Percentiles rank a stretch among this genome's conserved stretches.
Conservation (phyloP, 345 rosid species). For the Salix udensis region DNA sequence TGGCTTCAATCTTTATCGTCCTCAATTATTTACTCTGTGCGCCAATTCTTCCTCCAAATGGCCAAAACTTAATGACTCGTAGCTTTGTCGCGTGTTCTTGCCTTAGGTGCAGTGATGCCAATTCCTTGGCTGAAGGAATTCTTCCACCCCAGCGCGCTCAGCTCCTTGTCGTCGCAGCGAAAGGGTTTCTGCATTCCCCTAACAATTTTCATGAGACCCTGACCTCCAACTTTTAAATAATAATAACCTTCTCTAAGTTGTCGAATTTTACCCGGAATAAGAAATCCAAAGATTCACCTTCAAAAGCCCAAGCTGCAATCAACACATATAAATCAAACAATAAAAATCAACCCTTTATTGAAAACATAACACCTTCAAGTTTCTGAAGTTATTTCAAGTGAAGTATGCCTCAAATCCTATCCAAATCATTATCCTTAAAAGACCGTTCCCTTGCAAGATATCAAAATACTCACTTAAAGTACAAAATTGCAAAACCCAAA, state of each 20-base stretch:
- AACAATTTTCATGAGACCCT: conserved; percentile 88
- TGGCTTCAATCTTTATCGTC: conserved; percentile 6
- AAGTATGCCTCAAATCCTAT: not conserved
- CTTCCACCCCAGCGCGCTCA: conserved; percentile 67
- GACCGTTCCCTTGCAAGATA: not conserved
- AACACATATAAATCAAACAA: conserved; percentile 32
- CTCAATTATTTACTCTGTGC: conserved; percentile 12
- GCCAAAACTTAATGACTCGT: conserved; percentile 39
- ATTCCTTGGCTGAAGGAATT: conserved; percentile 80
- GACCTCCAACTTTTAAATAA: conserved; percentile 58
- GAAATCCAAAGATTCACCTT: conserved; percentile 39
- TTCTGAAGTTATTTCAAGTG: not conserved
- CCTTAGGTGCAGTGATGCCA: conserved; percentile 74
- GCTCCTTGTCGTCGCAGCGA: conserved; percentile 48
- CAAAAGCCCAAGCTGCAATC: conserved; percentile 49
- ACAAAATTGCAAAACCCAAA: not conserved
- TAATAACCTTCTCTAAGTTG: conserved; percentile 56
- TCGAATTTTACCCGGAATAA: conserved; percentile 45
- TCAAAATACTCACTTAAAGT: not conserved
- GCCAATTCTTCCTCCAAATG: conserved; percentile 18
- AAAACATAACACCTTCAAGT: not conserved
- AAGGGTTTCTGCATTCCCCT: conserved; percentile 99
- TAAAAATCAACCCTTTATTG: not conserved
- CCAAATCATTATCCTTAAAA: not conserved
- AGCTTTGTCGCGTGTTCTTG: conserved; percentile 79